Evolutionary conservation across 78 protist species (phyloP).

Genomic region (Guillardia theta): DNA sequence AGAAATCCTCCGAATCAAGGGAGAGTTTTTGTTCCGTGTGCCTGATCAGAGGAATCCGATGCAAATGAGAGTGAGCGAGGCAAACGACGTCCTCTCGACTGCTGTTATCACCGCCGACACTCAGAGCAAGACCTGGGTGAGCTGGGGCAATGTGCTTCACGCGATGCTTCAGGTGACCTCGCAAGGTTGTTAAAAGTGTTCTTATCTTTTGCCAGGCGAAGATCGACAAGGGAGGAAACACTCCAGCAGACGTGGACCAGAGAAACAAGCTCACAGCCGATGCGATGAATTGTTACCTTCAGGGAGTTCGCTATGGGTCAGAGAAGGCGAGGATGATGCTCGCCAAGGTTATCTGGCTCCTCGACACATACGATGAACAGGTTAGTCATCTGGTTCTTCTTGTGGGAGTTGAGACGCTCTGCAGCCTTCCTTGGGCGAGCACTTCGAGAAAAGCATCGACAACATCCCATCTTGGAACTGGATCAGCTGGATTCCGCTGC

Average conservation of each 20-base stretch:
- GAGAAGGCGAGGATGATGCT: background rate
- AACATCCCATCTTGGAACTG: conserved; percentile 58
- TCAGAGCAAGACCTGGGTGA: conserved; percentile 10
- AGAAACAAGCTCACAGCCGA: conserved; percentile 8
- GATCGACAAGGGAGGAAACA: background rate
- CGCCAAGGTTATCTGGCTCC: conserved; percentile 45
- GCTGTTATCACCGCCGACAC: background rate
- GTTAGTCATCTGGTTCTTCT: background rate
- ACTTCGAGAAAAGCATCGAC: conserved; percentile 41
- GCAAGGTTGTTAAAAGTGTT: background rate
- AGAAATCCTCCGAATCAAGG: conserved; percentile 48
- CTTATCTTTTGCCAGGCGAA: background rate
- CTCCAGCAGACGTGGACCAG: background rate
- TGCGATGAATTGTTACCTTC: conserved; percentile 45
- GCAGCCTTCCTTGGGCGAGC: background rate
- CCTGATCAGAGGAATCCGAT: background rate
- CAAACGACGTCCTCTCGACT: background rate
- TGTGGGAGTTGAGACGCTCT: background rate
- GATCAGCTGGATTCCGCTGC: conserved; percentile 69
- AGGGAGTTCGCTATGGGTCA: background rate
- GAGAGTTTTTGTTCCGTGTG: conserved; percentile 21
- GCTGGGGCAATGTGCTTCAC: conserved; percentile 45
- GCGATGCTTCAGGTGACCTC: background rate
- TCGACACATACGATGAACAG: background rate
- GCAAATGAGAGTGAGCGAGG: background rate